A percentile compares a stretch with the other conserved stretches of the same genome.
These are phyloP conservation scores for Spathaspora sp. DNA, from an alignment of 805 yeast species.

Conservation along the genomic window DNA sequence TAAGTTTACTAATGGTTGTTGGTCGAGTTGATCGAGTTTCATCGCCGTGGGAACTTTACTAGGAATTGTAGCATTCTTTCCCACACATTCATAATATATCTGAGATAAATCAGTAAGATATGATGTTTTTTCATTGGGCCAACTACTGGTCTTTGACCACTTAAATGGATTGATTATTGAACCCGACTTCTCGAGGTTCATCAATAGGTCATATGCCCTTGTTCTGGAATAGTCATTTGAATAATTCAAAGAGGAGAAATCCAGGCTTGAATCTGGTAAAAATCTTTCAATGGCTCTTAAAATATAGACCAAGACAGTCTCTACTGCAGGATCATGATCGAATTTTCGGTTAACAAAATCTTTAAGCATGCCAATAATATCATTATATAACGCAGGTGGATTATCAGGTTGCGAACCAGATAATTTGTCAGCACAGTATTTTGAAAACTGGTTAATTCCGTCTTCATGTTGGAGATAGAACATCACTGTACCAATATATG, in stretches of 20 bases:
- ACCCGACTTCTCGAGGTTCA: conserved; percentile 25
- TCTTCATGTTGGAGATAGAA: conserved; percentile 17
- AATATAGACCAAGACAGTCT: conserved; percentile 42
- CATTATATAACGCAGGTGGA: conserved; percentile 21
- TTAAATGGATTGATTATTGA: conserved; percentile 46
- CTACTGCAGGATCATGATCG: conserved; percentile 40
- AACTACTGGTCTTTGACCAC: conserved; percentile 44
- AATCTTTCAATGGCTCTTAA: conserved; percentile 24
- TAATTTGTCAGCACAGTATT: conserved; percentile 12
- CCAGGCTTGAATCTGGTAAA: background rate
- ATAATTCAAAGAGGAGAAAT: background rate
- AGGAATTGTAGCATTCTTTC: too few species aligned
- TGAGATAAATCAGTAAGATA: conserved; percentile 41
- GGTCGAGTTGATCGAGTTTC: background rate
- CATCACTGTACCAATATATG: conserved; percentile 12
- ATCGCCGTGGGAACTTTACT: background rate
- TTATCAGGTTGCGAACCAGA: conserved; percentile 1
- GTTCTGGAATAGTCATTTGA: conserved; percentile 47
- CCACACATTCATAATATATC: conserved; percentile 29
- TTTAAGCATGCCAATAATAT: conserved; percentile 44
- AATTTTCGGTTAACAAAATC: conserved; percentile 56
- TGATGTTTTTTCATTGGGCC: conserved; percentile 44
- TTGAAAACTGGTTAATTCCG: conserved; percentile 17
- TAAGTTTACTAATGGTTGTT: background rate
- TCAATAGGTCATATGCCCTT: conserved; percentile 47